Base-by-base conservation (phyloP, 2,329 filamentous ascomycete genomes). In the Arthrinium phaeospermum region DNA sequence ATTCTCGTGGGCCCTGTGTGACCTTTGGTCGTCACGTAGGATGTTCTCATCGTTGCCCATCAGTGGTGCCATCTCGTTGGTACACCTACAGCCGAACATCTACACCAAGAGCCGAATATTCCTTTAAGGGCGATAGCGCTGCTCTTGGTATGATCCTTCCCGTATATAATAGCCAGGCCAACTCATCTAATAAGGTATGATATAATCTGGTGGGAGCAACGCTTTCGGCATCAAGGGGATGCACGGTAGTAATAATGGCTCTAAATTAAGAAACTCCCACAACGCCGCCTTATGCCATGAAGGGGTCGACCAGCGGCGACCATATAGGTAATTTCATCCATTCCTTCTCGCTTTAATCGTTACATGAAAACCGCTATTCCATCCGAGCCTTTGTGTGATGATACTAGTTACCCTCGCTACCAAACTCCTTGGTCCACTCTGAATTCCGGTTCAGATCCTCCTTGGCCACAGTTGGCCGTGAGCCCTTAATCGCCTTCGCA, bases 351-450 rank as follows among this genome's bases (percentile, higher is more conserved):
- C 14, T 30, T 57, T 30, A 34, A 34, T 22, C 51, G 34, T 19
- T 34, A 30, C 27, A 34, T 6, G 14, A 8, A 30, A 57, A 8
- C 27, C 51, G 24, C 27, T 8, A 34, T 57, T 16, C 34, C 51
- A 57, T 14, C 27, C 22, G 24, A 57, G 14, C 27, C 6, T 10
- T 57, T 30, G 41, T 53, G 24, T 27, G 14, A 27, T 27, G 14
- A 27, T 53, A 53, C 88, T 90, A 81, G 71, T 81, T 81, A 24
- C 96, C 96, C 82, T 98, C 96, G 80, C 94, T 97, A 72, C 96
- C 96, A 84, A 98, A 98, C 84, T 98, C 95, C 78, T 92, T 90
- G 13, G 96, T 99, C 96, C 96, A 99, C 64, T 98, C 95, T 67
- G 93, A 88, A 81, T 96, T 98, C 79, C 90, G 89, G 76, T 91